A percentile compares a stretch with the other conserved stretches of the same genome.
Evolutionary conservation across 2,329 filamentous ascomycete genomes (phyloP).

Genomic region (Colletotrichum camelliae): DNA sequence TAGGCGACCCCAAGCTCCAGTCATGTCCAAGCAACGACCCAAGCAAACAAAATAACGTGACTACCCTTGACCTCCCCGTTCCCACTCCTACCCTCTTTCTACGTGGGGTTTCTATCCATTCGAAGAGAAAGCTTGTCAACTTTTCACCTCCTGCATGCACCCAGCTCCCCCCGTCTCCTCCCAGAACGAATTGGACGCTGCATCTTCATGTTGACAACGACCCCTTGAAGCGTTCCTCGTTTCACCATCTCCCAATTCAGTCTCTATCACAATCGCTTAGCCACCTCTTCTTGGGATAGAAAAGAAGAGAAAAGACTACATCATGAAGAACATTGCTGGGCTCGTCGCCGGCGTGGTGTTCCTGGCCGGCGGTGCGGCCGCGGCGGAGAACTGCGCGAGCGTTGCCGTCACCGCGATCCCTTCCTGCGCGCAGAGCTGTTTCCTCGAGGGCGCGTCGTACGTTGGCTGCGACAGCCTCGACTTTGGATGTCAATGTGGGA

Average conservation of each 20-base stretch:
- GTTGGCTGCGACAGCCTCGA: constrained; percentile 31
- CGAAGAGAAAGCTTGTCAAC: not conserved
- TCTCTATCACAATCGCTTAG: not conserved
- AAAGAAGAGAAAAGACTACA: not conserved
- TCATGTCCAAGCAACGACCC: not conserved
- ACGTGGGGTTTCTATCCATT: not conserved
- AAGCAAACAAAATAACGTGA: not conserved
- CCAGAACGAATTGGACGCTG: constrained; percentile 4
- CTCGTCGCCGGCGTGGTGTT: not conserved
- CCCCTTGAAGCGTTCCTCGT: constrained; percentile 8
- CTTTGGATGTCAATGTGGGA: constrained; percentile 32
- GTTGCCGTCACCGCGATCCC: constrained; percentile 31
- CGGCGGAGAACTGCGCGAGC: constrained; percentile 26
- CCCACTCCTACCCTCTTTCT: not conserved
- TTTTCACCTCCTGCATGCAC: constrained; percentile 2
- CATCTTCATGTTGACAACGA: not conserved
- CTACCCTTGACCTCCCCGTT: not conserved
- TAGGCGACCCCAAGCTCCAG: not conserved
- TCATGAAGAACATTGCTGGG: not conserved
- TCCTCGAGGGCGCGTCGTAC: constrained; percentile 28
- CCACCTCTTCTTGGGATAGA: not conserved
- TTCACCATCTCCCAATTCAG: not conserved
- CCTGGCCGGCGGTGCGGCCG: not conserved
- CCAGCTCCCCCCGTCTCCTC: not conserved
- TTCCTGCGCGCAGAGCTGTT: constrained; percentile 31